Conservation (phyloP, 2,329 filamentous ascomycete genomes). For the Byssothecium circinans region DNA sequence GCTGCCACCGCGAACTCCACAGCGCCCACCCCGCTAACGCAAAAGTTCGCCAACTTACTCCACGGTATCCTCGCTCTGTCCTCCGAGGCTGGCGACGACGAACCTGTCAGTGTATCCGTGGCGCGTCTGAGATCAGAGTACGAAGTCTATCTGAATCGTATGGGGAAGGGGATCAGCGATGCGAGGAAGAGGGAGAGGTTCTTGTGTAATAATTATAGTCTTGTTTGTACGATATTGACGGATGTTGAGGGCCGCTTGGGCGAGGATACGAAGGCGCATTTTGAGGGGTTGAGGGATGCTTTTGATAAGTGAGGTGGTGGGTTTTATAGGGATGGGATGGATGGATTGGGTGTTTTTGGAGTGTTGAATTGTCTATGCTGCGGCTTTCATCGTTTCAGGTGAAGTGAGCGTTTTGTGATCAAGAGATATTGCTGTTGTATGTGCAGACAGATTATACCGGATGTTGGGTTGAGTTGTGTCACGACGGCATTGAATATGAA, state of each 20-base stretch:
- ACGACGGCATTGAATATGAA: too few species aligned
- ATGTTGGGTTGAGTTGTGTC: too few species aligned
- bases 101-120: conserved; percentile 83
- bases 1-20: conserved; percentile 61
- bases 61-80: conserved; percentile 83
- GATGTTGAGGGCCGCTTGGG: conserved; percentile 72
- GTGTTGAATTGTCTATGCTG: too few species aligned
- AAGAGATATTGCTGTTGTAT: too few species aligned
- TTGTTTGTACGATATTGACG: conserved; percentile 86
- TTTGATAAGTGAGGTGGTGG: conserved; percentile 29
- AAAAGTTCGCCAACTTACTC: conserved; percentile 91
- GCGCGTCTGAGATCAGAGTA: conserved; percentile 76
- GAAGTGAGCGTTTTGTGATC: too few species aligned
- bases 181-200: conserved; percentile 82
- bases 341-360: too few species aligned
- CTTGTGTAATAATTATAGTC: conserved; percentile 91
- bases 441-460: too few species aligned
- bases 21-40: conserved; percentile 88
- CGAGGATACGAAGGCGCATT: conserved; percentile 73
- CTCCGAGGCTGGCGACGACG: conserved; percentile 89
- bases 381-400: too few species aligned
- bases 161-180: conserved; percentile 75
- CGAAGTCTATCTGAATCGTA: conserved; percentile 77
- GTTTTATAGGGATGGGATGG: too few species aligned
- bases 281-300: conserved; percentile 61